Base-by-base conservation (phyloP, 2,329 filamentous ascomycete genomes). In the Calonectria henricotiae region DNA sequence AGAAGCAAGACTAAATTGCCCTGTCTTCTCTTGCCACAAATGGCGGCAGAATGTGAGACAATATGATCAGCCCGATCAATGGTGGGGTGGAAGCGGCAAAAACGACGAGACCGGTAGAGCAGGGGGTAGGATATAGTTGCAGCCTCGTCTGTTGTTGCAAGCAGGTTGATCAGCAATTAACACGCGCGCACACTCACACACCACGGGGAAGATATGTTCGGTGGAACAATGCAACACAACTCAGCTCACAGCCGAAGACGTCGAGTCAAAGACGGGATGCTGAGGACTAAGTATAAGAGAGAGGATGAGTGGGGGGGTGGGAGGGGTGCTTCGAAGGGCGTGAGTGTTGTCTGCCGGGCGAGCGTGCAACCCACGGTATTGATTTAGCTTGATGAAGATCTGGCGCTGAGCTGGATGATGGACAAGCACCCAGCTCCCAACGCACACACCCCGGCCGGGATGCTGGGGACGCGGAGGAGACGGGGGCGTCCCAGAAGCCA, bases 321-420 rank as follows among this genome's bases (percentile, higher is more conserved):
- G 61, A 49, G 54, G 68, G 60, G 67, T 46, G 66, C 61, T 63
- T 35, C 44, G 54, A 39, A 73, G 55, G 67, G 71, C 62, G 75
- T 72, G 75, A 68, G 64, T 72, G 25, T 71, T 60, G 30, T 70
- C 66, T 70, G 47, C 60, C 27, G 60, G 64, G 68, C 43, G 46
- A 69, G 65, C 62, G 60, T 71, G 68, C 64, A 71, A 68, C 63
- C 61, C 61, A 62, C 63, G 70, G 68, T 58, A 58, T 69, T 71
- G 70, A 67, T 71, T 74, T 71, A 74, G 68, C 71, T 65, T 61
- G 60, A 58, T 64, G 43, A 68, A 76, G 75, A 77, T 77, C 75
- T 71, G 70, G 70, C 72, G 71, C 65, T 65, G 58, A 73, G 68
- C 64, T 65, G 60, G 60, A 69, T 67, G 63, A 69, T 58, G 41